These are phyloP conservation scores for Coemansia sp. DNA, from an alignment of 192 early-diverging fungal species.

Conservation along the genomic window DNA sequence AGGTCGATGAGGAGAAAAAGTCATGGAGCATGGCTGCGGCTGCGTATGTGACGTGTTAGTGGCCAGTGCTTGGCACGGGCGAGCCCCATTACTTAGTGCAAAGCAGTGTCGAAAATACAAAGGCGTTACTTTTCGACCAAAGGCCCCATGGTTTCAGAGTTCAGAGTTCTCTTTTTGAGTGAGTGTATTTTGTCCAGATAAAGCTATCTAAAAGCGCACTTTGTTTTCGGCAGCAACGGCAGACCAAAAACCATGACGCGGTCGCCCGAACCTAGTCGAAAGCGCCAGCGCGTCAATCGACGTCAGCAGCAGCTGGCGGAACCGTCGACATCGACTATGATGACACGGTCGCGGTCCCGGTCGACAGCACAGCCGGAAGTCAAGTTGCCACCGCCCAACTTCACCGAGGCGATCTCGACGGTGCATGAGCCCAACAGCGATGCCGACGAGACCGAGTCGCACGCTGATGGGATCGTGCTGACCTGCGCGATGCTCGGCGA, in stretches of 20 bases:
- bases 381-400: background rate
- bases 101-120: too few relatives aligned
- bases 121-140: too few relatives aligned
- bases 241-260: conserved; percentile 18
- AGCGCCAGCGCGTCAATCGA: conserved; percentile 30
- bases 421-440: too few relatives aligned
- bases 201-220: background rate
- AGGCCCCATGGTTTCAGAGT: too few relatives aligned
- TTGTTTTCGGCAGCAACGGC: background rate
- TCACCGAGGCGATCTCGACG: background rate
- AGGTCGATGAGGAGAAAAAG: conserved; percentile 1
- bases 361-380: conserved; percentile 15
- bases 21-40: conserved; percentile 2
- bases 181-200: too few relatives aligned
- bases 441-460: background rate
- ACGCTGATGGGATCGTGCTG: conserved; percentile 11
- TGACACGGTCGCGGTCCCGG: conserved; percentile 42
- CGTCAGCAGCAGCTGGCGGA: conserved; percentile 8
- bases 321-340: conserved; percentile 21
- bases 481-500: conserved; percentile 17
- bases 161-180: background rate
- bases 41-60: background rate
- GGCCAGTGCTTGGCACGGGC: background rate
- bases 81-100: conserved; percentile 4
- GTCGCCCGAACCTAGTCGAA: conserved; percentile 31